These are phyloP conservation scores for Mycena epipterygia DNA, from an alignment of 768 basidiomycete genomes.

Conservation along the genomic window DNA sequence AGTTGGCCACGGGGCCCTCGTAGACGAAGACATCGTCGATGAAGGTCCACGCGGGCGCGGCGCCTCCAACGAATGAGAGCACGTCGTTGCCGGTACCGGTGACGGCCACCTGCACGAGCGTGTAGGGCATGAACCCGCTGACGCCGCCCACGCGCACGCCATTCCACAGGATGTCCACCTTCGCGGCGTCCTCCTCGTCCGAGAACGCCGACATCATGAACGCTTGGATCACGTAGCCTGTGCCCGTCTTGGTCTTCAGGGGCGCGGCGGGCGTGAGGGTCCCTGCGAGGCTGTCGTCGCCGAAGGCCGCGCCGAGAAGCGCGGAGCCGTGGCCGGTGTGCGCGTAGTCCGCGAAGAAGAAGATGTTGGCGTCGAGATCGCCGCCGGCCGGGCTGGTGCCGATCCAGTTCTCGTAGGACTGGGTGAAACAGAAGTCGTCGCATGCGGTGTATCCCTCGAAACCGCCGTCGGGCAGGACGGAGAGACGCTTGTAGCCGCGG, in stretches of 20 bases:
- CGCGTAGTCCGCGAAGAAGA: slow-evolving; percentile 57
- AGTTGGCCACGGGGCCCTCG: background rate
- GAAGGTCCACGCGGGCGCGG: slow-evolving; percentile 63
- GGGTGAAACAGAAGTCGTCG: slow-evolving; percentile 56
- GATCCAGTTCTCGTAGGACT: slow-evolving; percentile 54
- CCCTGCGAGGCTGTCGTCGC: slow-evolving; percentile 52
- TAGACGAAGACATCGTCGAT: slow-evolving; percentile 57
- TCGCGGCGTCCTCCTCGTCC: slow-evolving; percentile 48
- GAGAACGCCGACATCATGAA: slow-evolving; percentile 59
- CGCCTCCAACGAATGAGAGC: slow-evolving; percentile 57
- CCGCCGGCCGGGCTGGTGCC: slow-evolving; percentile 54
- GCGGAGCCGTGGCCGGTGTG: slow-evolving; percentile 55
- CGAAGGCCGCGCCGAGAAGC: slow-evolving; percentile 60
- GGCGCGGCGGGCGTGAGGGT: slow-evolving; percentile 50
- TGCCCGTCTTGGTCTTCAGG: slow-evolving; percentile 52
- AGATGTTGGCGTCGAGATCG: slow-evolving; percentile 57
- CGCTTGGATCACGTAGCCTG: slow-evolving; percentile 56
- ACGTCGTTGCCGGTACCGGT: slow-evolving; percentile 52
- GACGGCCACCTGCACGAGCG: slow-evolving; percentile 52
- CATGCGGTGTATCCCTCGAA: slow-evolving; percentile 59
- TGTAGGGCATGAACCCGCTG: slow-evolving; percentile 54
- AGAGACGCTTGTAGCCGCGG: slow-evolving; percentile 59
- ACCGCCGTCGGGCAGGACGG: slow-evolving; percentile 55
- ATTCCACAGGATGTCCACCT: slow-evolving; percentile 61
- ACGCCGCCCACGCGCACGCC: slow-evolving; percentile 49